phyloP scores from a whole-genome alignment of 306 rosid species.

The Mucuna pruriens region DNA sequence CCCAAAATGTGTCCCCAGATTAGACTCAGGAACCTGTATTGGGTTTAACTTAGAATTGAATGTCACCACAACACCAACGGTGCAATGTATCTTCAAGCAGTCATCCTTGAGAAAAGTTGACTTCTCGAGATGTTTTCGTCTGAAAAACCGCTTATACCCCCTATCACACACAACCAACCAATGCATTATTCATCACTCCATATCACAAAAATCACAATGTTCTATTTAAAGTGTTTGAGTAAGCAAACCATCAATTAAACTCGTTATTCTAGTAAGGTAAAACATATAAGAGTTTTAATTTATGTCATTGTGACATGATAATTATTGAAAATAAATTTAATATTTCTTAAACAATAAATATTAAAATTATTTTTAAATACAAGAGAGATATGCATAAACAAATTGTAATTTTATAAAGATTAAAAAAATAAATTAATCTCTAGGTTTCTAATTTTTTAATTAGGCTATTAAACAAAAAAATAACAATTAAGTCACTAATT shows the following conservation, averaged over 20 bases:
- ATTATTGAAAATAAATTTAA: too few relatives aligned
- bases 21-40: slow-evolving; percentile 85
- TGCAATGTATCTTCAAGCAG: slow-evolving; percentile 89
- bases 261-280: too few relatives aligned
- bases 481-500: too few relatives aligned
- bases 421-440: too few relatives aligned
- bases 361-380: too few relatives aligned
- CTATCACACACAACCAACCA: slow-evolving; percentile 42
- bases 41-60: slow-evolving; percentile 62
- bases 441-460: too few relatives aligned
- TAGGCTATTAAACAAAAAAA: too few relatives aligned
- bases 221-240: not conserved
- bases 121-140: slow-evolving; percentile 75
- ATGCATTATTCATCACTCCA: not conserved
- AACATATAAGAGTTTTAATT: too few relatives aligned
- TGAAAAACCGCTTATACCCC: slow-evolving; percentile 88
- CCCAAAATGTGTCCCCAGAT: slow-evolving; percentile 69
- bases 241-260: not conserved
- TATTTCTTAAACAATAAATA: too few relatives aligned
- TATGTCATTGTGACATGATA: too few relatives aligned
- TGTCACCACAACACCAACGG: slow-evolving; percentile 89
- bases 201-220: not conserved
- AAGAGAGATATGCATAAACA: too few relatives aligned
- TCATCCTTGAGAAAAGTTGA: slow-evolving; percentile 85
- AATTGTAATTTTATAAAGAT: too few relatives aligned